Conservation (phyloP, 306 rosid species). For the Cucurbita ficifolia region DNA sequence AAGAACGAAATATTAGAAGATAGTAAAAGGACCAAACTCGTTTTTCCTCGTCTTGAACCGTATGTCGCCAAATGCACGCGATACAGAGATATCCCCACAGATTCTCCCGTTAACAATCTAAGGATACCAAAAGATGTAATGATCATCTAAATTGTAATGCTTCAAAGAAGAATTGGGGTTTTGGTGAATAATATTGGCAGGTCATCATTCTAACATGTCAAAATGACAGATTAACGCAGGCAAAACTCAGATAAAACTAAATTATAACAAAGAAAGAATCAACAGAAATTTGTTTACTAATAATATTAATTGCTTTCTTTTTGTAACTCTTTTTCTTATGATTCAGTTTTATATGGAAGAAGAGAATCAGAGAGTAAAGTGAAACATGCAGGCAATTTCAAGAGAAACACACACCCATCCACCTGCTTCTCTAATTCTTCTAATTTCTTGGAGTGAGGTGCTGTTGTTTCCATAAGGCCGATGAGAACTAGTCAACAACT, state of each 20-base stretch:
- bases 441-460: conserved; percentile 68
- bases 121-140: conserved; percentile 14
- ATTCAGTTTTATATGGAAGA: not conserved
- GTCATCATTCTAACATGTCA: not conserved
- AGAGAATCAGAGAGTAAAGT: not conserved
- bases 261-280: not conserved
- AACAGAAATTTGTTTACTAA: not conserved
- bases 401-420: conserved; percentile 99
- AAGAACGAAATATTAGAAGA: conserved; percentile 3
- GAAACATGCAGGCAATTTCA: conserved; percentile 10
- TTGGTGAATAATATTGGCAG: not conserved
- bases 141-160: conserved; percentile 7
- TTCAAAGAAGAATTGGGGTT: not conserved
- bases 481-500: conserved; percentile 71
- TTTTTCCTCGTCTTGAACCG: conserved; percentile 90
- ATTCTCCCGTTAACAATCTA: conserved; percentile 81
- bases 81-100: conserved; percentile 92
- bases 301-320: not conserved
- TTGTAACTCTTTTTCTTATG: not conserved
- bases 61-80: conserved; percentile 94
- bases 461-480: conserved; percentile 86
- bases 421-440: conserved; percentile 98
- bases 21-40: conserved; percentile 39
- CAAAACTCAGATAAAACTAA: not conserved
- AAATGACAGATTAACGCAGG: not conserved